Evolutionary conservation across 148 eudicot genomes (phyloP).

Genomic region (Selenicereus undatus): DNA sequence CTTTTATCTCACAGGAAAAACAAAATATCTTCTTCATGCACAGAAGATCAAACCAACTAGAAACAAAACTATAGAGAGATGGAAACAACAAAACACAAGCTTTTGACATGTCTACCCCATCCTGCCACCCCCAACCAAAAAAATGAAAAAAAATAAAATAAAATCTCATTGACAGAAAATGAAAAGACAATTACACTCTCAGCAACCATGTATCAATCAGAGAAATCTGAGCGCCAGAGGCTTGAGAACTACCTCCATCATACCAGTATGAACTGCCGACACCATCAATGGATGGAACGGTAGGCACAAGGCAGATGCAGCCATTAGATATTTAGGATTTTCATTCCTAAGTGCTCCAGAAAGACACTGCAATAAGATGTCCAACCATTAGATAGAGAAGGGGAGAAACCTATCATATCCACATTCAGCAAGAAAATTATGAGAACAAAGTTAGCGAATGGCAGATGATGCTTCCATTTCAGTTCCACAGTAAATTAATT

Average conservation of each 20-base stretch:
- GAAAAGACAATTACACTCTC: no score
- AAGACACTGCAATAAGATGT: slow-evolving; percentile 55
- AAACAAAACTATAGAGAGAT: no score
- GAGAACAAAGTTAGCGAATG: neutral
- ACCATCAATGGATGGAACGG: slow-evolving; percentile 98
- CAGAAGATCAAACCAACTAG: no score
- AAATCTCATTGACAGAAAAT: neutral
- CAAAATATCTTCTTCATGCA: no score
- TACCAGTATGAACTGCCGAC: slow-evolving; percentile 87
- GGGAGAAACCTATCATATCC: neutral
- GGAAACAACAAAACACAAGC: no score
- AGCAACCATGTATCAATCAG: neutral
- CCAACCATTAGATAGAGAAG: neutral
- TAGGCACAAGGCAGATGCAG: slow-evolving; percentile 76
- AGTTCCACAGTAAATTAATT: neutral
- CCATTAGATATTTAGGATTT: slow-evolving; percentile 83
- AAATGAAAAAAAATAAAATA: no score
- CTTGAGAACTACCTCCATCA: slow-evolving; percentile 76
- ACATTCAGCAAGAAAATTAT: neutral
- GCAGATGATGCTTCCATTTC: neutral
- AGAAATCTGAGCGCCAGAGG: neutral
- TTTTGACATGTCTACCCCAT: no score
- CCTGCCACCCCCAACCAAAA: no score
- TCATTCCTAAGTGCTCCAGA: slow-evolving; percentile 78
- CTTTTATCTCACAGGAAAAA: no score